A percentile compares a stretch with the other conserved stretches of the same genome.
These are phyloP conservation scores for Bondarzewia mesenterica DNA, from an alignment of 1,284 basidiomycete genomes.

Conservation along the genomic window DNA sequence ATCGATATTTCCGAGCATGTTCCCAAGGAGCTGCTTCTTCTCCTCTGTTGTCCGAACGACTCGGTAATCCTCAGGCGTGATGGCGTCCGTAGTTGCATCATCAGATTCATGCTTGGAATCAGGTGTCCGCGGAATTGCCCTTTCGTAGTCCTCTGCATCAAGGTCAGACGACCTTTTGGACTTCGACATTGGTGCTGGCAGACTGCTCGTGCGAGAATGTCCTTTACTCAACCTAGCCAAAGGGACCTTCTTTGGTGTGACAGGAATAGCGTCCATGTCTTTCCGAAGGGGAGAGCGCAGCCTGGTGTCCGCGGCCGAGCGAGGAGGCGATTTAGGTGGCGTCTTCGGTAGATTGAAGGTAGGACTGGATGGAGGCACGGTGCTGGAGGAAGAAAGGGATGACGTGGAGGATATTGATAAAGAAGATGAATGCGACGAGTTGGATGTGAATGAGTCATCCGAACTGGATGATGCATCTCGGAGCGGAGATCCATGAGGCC, in stretches of 20 bases:
- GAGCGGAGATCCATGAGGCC: slow-evolving; percentile 2
- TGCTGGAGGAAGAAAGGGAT: slow-evolving; percentile 17
- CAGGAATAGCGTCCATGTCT: slow-evolving; percentile 64
- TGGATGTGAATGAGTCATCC: slow-evolving; percentile 14
- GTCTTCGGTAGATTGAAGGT: slow-evolving; percentile 15
- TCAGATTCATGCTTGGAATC: neutral
- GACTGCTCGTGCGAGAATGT: slow-evolving; percentile 14
- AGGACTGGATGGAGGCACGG: slow-evolving; percentile 22
- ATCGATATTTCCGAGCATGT: slow-evolving; percentile 83
- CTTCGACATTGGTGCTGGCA: slow-evolving; percentile 10
- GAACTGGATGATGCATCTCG: slow-evolving; percentile 11
- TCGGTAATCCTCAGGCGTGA: neutral
- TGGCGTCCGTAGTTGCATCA: neutral
- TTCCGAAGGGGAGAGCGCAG: slow-evolving; percentile 52
- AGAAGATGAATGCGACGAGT: slow-evolving; percentile 24
- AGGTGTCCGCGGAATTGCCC: neutral
- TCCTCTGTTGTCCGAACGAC: slow-evolving; percentile 66
- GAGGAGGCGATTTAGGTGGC: slow-evolving; percentile 6
- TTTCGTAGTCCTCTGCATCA: slow-evolving; percentile 10
- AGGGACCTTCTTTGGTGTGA: slow-evolving; percentile 54
- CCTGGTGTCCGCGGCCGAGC: slow-evolving; percentile 23
- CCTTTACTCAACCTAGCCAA: slow-evolving; percentile 25
- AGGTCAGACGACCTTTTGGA: slow-evolving; percentile 5
- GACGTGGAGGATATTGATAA: slow-evolving; percentile 28
- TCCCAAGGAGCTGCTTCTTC: slow-evolving; percentile 75